Base-by-base conservation (phyloP, 768 basidiomycete genomes). In the Wakefieldia striispora region DNA sequence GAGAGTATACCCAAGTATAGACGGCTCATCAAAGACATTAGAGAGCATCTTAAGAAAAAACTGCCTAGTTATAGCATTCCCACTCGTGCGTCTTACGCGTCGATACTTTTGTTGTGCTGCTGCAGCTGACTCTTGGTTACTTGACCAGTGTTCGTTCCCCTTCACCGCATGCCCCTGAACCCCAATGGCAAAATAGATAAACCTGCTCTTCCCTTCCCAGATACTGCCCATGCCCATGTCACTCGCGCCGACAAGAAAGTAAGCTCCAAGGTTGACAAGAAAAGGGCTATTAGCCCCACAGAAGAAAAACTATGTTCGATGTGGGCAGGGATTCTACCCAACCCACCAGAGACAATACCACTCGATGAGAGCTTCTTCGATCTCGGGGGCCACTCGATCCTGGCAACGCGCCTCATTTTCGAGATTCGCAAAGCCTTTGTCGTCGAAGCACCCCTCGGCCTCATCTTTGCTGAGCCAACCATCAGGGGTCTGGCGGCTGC, bases 151-250 rank as follows among this genome's bases (percentile, higher is more conserved):
- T 95, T 97, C 56, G 92, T 99, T 26, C 97, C 97, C 0, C 80
- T 99, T 23, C 80, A 80, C 43, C 87, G 93, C 47, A 95, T 99
- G 90, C 97, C 97, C 17, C 80, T 99, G 43, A 99, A 97, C 61
- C 97, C 97, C 7, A 99, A 98, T 66, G 97, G 97, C 54, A 99
- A 99, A 72, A 87, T 99, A 66, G 97, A 99, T 75, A 99, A 98
- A 65, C 95, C 97, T 0, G 90, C 91, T 0, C 82, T 99, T 40
- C 97, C 97, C 11, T 99, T 98, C 84, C 97, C 97, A 7, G 97
- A 99, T 68, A 98, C 97, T 0, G 89, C 85, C 4, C 84, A 89
- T 2, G 66, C 72, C 3, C 65, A 67, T 29, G 64, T 68, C 1
- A 71, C 76, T 7, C 58, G 72, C 19, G 69, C 75, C 36, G 76